Conservation (phyloP, 495 filamentous ascomycete genomes). For the Penicillium subrubescens region DNA sequence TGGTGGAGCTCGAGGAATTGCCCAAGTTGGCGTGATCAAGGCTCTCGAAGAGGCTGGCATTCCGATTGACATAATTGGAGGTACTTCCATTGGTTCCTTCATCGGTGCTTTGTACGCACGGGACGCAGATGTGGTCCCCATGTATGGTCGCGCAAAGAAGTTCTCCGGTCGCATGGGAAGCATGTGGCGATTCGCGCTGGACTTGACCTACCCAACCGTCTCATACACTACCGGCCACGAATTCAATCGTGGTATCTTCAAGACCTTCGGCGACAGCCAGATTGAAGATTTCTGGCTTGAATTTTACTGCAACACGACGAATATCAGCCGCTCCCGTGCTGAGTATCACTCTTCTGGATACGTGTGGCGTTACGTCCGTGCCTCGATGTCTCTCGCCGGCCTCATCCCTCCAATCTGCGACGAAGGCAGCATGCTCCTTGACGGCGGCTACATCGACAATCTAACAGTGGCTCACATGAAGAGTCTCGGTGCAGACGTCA, state of each 20-base stretch:
- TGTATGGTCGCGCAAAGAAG: conserved; percentile 95
- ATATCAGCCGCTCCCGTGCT: conserved; percentile 84
- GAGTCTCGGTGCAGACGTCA: conserved; percentile 84
- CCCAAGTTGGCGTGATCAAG: conserved; percentile 90
- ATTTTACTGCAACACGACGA: conserved; percentile 99
- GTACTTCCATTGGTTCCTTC: conserved; percentile 97
- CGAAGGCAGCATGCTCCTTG: conserved; percentile 92
- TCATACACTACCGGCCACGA: conserved; percentile 98
- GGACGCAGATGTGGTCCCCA: conserved; percentile 94
- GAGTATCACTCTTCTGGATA: conserved; percentile 95
- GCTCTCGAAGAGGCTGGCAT: conserved; percentile 96
- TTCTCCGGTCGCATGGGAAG: conserved; percentile 96
- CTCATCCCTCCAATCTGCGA: conserved; percentile 93
- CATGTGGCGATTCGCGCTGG: conserved; percentile 95
- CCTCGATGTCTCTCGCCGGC: conserved; percentile 94
- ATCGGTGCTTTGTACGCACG: conserved; percentile 94
- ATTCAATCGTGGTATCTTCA: conserved; percentile 99
- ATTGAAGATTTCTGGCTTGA: conserved; percentile 99
- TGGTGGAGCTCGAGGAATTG: conserved; percentile 87
- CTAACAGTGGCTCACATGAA: conserved; percentile 98
- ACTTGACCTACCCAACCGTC: conserved; percentile 90
- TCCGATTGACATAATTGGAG: conserved; percentile 93
- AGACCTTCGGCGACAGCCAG: conserved; percentile 92
- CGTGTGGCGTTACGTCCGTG: conserved; percentile 93
- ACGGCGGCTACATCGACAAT: conserved; percentile 97